These are phyloP conservation scores for Coemansia sp. DNA, from an alignment of 192 early-diverging fungal genomes.

Conservation along the genomic window DNA sequence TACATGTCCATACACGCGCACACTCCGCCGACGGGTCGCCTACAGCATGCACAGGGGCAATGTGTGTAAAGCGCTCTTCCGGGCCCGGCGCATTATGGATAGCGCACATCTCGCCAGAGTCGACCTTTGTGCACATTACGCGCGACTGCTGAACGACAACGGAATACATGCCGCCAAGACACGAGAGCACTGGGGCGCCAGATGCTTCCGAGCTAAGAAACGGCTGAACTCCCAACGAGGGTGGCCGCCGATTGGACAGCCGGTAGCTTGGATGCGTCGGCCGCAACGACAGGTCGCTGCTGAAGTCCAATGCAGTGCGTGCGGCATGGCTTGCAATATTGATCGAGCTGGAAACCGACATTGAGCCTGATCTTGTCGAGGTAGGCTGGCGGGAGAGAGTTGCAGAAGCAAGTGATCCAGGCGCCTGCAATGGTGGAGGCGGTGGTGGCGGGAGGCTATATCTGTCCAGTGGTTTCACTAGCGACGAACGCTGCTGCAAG, in stretches of 20 bases:
- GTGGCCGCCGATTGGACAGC: conserved; percentile 34
- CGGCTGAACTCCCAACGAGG: conserved; percentile 36
- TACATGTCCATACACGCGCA: conserved; percentile 38
- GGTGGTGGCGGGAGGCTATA: conserved; percentile 16
- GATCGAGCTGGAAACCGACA: conserved; percentile 8
- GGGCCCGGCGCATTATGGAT: conserved; percentile 49
- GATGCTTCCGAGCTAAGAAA: conserved; percentile 35
- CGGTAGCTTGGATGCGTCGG: conserved; percentile 29
- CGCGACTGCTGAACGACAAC: conserved; percentile 42
- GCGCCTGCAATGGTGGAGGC: conserved; percentile 9
- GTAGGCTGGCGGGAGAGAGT: conserved; percentile 4
- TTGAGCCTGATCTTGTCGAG: conserved; percentile 1
- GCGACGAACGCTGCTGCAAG: neutral
- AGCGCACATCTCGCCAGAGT: conserved; percentile 47
- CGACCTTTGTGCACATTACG: conserved; percentile 48
- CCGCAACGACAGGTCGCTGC: conserved; percentile 27
- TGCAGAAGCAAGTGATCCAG: neutral
- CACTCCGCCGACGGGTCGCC: conserved; percentile 28
- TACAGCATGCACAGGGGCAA: conserved; percentile 36
- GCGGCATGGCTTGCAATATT: conserved; percentile 17
- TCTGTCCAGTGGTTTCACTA: conserved; percentile 2
- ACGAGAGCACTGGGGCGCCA: conserved; percentile 18
- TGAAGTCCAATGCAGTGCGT: conserved; percentile 39
- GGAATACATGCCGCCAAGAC: conserved; percentile 38
- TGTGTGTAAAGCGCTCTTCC: conserved; percentile 49